Percentiles rank a stretch among this genome's conserved stretches.
Evolutionary conservation across 78 protist species (phyloP).

Genomic region (Salpingoeca rosetta): DNA sequence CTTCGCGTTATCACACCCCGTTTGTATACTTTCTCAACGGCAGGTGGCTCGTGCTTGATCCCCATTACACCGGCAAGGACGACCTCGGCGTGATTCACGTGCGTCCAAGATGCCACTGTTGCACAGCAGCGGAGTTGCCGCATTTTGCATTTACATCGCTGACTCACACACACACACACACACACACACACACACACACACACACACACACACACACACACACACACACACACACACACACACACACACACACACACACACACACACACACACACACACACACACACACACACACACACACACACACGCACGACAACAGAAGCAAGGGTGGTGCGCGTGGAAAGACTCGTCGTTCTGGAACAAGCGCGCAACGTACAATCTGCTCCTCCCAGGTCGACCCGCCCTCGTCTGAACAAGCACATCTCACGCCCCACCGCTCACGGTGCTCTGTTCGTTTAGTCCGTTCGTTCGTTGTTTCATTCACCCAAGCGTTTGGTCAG

Average conservation of each 20-base stretch:
- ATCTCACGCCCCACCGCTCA: not conserved
- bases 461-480: not conserved
- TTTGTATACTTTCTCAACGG: not conserved
- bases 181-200: too few relatives aligned
- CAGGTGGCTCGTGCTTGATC: constrained; percentile 49
- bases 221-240: too few relatives aligned
- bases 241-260: too few relatives aligned
- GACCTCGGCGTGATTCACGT: not conserved
- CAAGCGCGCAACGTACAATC: not conserved
- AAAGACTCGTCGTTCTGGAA: not conserved
- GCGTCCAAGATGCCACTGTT: not conserved
- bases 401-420: not conserved
- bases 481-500: not conserved
- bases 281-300: too few relatives aligned
- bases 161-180: too few relatives aligned
- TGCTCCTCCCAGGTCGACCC: not conserved
- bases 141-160: too few relatives aligned
- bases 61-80: constrained; percentile 44
- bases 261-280: too few relatives aligned
- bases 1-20: not conserved
- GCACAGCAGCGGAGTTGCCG: not conserved
- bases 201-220: too few relatives aligned
- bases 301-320: too few relatives aligned
- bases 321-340: not conserved
- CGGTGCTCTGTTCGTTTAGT: too few relatives aligned